Evolutionary conservation across 441 rosid species (phyloP).

Genomic region (Syzygium malaccense): DNA sequence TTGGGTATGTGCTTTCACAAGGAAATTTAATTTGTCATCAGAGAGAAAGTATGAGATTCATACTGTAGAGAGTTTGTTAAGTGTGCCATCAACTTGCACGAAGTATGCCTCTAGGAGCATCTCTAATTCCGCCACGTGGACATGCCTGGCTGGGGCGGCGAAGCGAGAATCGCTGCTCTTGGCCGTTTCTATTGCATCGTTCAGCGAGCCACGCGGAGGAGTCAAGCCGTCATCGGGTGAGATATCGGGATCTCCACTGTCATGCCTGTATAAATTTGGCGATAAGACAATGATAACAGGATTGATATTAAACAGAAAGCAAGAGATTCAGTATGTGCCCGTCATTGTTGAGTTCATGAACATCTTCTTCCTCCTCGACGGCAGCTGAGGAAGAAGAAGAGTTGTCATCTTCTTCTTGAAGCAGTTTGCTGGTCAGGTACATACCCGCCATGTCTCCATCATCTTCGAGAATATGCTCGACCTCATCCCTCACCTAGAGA

Average conservation of each 20-base stretch:
- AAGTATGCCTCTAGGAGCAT: constrained; percentile 93
- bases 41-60: neutral
- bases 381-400: constrained; percentile 48
- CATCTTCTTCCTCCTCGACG: constrained; percentile 33
- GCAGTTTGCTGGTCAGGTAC: constrained; percentile 72
- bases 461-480: constrained; percentile 78
- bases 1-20: neutral
- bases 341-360: constrained; percentile 32
- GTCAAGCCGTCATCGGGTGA: neutral
- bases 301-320: neutral
- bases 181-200: constrained; percentile 47
- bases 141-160: constrained; percentile 2
- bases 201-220: constrained; percentile 15
- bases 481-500: constrained; percentile 70
- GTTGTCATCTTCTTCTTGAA: constrained; percentile 42
- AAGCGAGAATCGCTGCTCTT: constrained; percentile 17
- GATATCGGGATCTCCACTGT: neutral
- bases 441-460: constrained; percentile 96
- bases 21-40: neutral
- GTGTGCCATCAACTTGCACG: constrained; percentile 73
- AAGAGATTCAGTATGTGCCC: constrained; percentile 22
- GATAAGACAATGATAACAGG: neutral
- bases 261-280: neutral
- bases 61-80: constrained; percentile 84
- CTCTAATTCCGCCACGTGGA: constrained; percentile 74